These are phyloP conservation scores for Moesziomyces sp. DNA, from an alignment of 1,284 basidiomycete genomes.

Conservation along the genomic window DNA sequence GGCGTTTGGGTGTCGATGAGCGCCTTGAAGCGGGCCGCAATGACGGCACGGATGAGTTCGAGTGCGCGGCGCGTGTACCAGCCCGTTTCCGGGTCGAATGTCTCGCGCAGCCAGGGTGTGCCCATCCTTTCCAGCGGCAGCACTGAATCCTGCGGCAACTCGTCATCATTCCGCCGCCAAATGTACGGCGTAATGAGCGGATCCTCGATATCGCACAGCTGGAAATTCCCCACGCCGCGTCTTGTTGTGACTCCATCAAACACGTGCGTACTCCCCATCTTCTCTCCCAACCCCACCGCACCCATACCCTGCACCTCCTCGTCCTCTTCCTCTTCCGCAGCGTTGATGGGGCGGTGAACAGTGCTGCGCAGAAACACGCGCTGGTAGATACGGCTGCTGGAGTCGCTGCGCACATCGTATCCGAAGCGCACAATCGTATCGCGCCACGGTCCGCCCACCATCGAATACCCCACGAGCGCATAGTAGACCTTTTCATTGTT, in stretches of 20 bases:
- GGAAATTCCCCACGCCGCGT: constrained; percentile 87
- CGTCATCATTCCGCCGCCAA: constrained; percentile 11
- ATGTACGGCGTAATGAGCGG: constrained; percentile 71
- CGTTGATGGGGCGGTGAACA: background rate
- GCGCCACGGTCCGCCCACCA: constrained; percentile 92
- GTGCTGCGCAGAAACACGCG: constrained; percentile 42
- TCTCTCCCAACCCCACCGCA: background rate
- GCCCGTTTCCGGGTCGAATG: constrained; percentile 41
- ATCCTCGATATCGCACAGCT: constrained; percentile 90
- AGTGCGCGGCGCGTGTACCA: constrained; percentile 54
- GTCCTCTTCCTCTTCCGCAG: background rate
- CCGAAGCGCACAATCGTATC: constrained; percentile 87
- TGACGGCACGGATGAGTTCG: constrained; percentile 46
- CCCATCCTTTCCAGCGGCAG: constrained; percentile 1
- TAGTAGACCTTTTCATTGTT: constrained; percentile 69
- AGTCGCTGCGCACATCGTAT: constrained; percentile 85
- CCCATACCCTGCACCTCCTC: constrained; percentile 1
- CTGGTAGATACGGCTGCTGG: constrained; percentile 74
- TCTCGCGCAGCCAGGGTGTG: constrained; percentile 14
- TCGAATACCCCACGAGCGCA: constrained; percentile 77
- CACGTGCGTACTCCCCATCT: constrained; percentile 75
- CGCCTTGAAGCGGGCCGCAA: constrained; percentile 45
- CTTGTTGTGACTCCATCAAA: constrained; percentile 86
- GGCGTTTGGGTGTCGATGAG: constrained; percentile 20
- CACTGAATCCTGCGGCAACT: constrained; percentile 1